Conservation (phyloP, 352 stramenopile genomes). For the Phytophthora pistaciae region DNA sequence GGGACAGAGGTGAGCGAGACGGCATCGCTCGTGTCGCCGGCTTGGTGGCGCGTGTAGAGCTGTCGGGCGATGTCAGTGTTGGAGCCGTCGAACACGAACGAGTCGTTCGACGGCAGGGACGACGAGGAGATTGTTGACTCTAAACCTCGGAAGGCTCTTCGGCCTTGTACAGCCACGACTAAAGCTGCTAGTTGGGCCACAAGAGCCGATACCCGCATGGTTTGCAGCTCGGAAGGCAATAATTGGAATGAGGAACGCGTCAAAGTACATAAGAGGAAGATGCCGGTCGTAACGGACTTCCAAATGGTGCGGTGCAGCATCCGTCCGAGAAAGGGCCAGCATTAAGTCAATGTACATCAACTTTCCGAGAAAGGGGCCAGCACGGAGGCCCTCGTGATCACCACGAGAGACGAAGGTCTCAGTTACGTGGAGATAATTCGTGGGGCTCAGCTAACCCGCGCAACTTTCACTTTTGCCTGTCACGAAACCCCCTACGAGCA, state of each 20-base stretch:
- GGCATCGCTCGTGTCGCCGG: conserved; percentile 5
- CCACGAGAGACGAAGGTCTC: background rate
- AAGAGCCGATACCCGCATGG: background rate
- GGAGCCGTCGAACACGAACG: conserved; percentile 36
- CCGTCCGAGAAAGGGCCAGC: no score
- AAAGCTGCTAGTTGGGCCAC: background rate
- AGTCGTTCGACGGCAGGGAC: background rate
- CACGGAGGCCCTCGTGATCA: background rate
- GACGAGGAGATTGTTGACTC: background rate
- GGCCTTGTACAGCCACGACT: background rate
- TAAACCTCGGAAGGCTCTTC: background rate
- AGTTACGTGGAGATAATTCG: background rate
- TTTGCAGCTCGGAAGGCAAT: background rate
- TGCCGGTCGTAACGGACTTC: conserved; percentile 8
- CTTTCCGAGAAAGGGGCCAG: background rate
- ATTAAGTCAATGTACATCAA: no score
- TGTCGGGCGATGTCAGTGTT: conserved; percentile 47
- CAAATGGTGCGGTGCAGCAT: no score
- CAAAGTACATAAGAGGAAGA: background rate
- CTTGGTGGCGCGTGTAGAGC: conserved; percentile 33
- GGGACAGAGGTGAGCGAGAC: conserved; percentile 23
- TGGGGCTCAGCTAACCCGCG: background rate
- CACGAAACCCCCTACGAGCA: background rate
- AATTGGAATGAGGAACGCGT: conserved; percentile 1
- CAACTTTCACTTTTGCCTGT: conserved; percentile 3